Conservation (phyloP, 2,329 filamentous ascomycete genomes). For the Neodidymelliopsis sp. region DNA sequence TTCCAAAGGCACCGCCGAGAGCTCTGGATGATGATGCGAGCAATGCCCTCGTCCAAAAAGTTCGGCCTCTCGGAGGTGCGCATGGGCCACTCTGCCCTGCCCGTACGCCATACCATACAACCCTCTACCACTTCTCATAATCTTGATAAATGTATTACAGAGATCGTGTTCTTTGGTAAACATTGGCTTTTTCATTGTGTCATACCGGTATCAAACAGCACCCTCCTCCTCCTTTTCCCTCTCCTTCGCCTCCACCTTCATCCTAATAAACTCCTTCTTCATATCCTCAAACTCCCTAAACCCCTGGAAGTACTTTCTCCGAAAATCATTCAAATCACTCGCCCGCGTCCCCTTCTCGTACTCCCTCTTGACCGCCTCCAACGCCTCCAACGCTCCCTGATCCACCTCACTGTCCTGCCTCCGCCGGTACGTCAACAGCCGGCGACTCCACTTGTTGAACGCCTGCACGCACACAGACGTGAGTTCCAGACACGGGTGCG, state of each 20-base stretch:
- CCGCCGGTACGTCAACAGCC: slow-evolving; percentile 85
- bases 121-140: too few species aligned
- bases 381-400: slow-evolving; percentile 1
- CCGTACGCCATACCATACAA: too few species aligned
- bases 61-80: slow-evolving; percentile 24
- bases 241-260: slow-evolving; percentile 23
- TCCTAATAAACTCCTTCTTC: slow-evolving; percentile 37
- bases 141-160: too few species aligned
- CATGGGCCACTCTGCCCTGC: slow-evolving; percentile 11
- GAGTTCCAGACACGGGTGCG: slow-evolving; percentile 76
- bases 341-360: slow-evolving; percentile 60
- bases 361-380: slow-evolving; percentile 33
- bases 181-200: too few species aligned
- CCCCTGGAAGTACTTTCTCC: slow-evolving; percentile 61
- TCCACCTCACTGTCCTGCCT: slow-evolving; percentile 51
- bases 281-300: slow-evolving; percentile 47
- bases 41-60: slow-evolving; percentile 21
- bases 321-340: slow-evolving; percentile 73
- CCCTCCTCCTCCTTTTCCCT: neutral
- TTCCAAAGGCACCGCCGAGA: neutral
- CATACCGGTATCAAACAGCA: too few species aligned
- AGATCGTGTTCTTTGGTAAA: too few species aligned
- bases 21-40: slow-evolving; percentile 1
- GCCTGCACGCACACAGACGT: slow-evolving; percentile 81
- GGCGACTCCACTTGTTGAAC: slow-evolving; percentile 93